A percentile compares a stretch with the other conserved stretches of the same genome.
Conservation (phyloP, 176 grass and related monocot genomes). For the Saccharum spontaneum region DNA sequence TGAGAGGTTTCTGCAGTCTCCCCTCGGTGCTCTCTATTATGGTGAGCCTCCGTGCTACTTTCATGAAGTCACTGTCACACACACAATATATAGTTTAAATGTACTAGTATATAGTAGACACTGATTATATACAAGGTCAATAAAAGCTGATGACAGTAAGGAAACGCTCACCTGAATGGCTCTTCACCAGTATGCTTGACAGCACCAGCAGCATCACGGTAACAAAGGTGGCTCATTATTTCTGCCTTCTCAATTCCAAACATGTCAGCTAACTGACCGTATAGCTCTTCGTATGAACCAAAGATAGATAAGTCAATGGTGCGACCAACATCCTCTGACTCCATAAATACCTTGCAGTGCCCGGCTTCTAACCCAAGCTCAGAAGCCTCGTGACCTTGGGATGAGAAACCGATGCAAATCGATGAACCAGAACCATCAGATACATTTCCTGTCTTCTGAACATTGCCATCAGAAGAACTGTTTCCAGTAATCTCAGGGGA, state of each 20-base stretch:
- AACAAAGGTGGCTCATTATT: conserved; percentile 62
- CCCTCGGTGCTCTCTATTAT: conserved; percentile 39
- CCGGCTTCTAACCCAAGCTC: conserved; percentile 55
- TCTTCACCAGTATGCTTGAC: conserved; percentile 66
- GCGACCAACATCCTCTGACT: conserved; percentile 78
- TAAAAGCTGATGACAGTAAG: not conserved
- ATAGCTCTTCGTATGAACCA: conserved; percentile 71
- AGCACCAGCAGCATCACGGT: conserved; percentile 58
- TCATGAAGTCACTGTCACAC: conserved; percentile 68
- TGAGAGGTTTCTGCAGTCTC: conserved; percentile 39
- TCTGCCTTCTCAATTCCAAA: conserved; percentile 72
- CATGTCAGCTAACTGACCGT: conserved; percentile 66
- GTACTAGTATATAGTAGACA: not conserved
- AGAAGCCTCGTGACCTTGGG: conserved; percentile 32
- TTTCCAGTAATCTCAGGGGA: conserved; percentile 44
- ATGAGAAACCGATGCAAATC: conserved; percentile 46
- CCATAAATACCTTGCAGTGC: conserved; percentile 71
- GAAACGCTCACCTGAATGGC: conserved; percentile 66
- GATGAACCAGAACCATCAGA: conserved; percentile 64
- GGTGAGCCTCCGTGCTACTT: conserved; percentile 68
- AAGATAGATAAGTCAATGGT: conserved; percentile 69
- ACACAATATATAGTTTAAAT: not conserved
- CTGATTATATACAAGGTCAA: not conserved
- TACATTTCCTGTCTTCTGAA: conserved; percentile 38
- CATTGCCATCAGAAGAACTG: conserved; percentile 38